Conservation (phyloP, 805 yeast species). For the Starmerella bacillaris region DNA sequence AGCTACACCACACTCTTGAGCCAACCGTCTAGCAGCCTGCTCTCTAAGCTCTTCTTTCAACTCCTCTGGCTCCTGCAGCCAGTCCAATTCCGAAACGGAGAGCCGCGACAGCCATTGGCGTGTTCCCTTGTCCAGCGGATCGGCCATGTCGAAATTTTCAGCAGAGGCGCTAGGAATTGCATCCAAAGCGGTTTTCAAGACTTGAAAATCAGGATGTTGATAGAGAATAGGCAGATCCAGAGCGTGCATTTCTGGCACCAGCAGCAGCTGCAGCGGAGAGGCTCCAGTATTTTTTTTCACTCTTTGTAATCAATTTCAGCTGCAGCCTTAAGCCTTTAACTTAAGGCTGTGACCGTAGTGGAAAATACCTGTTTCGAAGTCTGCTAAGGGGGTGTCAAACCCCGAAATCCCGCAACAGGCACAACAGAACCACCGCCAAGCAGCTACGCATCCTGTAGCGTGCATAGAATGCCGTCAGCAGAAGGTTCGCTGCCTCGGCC, state of each 20-base stretch:
- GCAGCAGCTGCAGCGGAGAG: too few relatives aligned
- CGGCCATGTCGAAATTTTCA: conserved; percentile 11
- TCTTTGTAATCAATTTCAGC: too few relatives aligned
- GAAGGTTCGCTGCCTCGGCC: conserved; percentile 29
- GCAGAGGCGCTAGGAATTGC: conserved; percentile 7
- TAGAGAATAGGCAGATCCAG: conserved; percentile 21
- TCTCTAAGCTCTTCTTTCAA: conserved; percentile 28
- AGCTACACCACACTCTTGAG: conserved; percentile 71
- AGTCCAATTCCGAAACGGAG: conserved; percentile 24
- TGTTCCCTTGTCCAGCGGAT: conserved; percentile 14
- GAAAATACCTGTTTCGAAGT: too few relatives aligned
- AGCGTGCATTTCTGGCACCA: conserved; percentile 17
- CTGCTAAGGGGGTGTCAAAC: too few relatives aligned
- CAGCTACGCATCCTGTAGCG: conserved; percentile 27
- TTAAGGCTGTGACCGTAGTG: too few relatives aligned
- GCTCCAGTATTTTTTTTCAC: too few relatives aligned
- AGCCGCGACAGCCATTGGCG: conserved; percentile 22
- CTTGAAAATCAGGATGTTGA: conserved; percentile 11
- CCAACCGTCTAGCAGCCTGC: conserved; percentile 44
- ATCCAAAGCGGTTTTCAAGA: conserved; percentile 10
- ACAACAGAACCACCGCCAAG: background rate
- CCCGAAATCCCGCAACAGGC: too few relatives aligned
- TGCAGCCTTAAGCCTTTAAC: too few relatives aligned
- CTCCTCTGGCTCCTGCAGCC: conserved; percentile 27
- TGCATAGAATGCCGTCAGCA: conserved; percentile 95